Evolutionary conservation across 164 flowering plant species (phyloP).

Genomic region (Hamamelis virginiana): DNA sequence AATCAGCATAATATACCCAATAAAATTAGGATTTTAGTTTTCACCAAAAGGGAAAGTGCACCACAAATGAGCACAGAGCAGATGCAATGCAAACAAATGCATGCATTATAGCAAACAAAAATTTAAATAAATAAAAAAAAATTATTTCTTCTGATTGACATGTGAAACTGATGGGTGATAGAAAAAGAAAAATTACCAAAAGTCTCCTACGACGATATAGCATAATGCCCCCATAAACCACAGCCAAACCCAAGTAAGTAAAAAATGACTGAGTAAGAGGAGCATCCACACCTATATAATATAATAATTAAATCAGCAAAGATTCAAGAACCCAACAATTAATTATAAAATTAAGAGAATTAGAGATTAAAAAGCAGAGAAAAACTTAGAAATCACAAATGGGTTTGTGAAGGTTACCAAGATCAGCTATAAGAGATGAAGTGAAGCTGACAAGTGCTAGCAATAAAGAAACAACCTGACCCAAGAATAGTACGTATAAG

Average conservation of each 20-base stretch:
- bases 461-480: conserved; percentile 56
- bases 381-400: not conserved
- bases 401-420: conserved; percentile 29
- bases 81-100: too few relatives aligned
- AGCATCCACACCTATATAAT: conserved; percentile 60
- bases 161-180: too few relatives aligned
- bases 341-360: too few relatives aligned
- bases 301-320: not conserved
- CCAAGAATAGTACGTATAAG: conserved; percentile 35
- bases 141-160: too few relatives aligned
- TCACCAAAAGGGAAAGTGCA: too few relatives aligned
- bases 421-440: conserved; percentile 52
- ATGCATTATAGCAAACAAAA: too few relatives aligned
- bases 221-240: conserved; percentile 64
- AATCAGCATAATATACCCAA: too few relatives aligned
- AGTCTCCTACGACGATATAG: conserved; percentile 49
- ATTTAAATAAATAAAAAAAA: too few relatives aligned
- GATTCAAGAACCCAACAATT: not conserved
- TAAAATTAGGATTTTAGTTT: too few relatives aligned
- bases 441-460: conserved; percentile 46
- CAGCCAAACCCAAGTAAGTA: conserved; percentile 47
- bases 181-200: conserved; percentile 29
- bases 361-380: too few relatives aligned
- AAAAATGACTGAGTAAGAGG: conserved; percentile 62
- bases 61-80: too few relatives aligned